Conservation (phyloP, 2,329 filamentous ascomycete species). For the Beauveria caledonica region DNA sequence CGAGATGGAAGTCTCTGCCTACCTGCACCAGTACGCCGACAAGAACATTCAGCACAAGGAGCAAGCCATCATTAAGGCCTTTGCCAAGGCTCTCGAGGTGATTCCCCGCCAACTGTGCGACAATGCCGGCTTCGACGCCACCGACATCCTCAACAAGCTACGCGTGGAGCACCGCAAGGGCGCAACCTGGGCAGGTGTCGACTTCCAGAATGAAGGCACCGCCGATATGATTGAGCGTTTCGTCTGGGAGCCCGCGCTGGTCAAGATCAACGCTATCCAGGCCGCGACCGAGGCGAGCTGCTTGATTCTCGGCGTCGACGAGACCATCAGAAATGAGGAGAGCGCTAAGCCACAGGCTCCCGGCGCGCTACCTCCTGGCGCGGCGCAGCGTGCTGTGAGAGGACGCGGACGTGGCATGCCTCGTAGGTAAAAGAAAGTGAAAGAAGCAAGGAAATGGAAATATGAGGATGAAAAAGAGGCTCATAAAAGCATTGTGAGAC, state of each 20-base stretch:
- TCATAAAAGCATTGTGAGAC: slow-evolving; percentile 13
- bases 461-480: slow-evolving; percentile 15
- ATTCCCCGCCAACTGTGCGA: slow-evolving; percentile 96
- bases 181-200: slow-evolving; percentile 88
- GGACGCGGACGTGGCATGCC: slow-evolving; percentile 86
- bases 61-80: slow-evolving; percentile 94
- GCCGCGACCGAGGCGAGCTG: slow-evolving; percentile 93
- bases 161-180: slow-evolving; percentile 94
- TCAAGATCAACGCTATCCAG: slow-evolving; percentile 96
- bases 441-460: slow-evolving; percentile 10
- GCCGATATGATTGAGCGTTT: slow-evolving; percentile 91
- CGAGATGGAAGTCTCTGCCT: slow-evolving; percentile 95
- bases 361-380: slow-evolving; percentile 65
- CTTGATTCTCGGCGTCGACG: slow-evolving; percentile 90
- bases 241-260: slow-evolving; percentile 92
- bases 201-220: slow-evolving; percentile 87
- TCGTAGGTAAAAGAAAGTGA: slow-evolving; percentile 47
- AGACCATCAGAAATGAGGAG: slow-evolving; percentile 98
- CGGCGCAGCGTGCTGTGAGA: slow-evolving; percentile 80
- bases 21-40: slow-evolving; percentile 88
- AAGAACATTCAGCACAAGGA: slow-evolving; percentile 91
- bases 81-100: slow-evolving; percentile 93
- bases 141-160: slow-evolving; percentile 92
- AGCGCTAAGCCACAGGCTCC: slow-evolving; percentile 77
- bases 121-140: slow-evolving; percentile 96